Percentiles rank a stretch among this genome's conserved stretches.
These are phyloP conservation scores for Adiantum capillusveneris DNA, from an alignment of 75 land plant species.

Conservation along the genomic window DNA sequence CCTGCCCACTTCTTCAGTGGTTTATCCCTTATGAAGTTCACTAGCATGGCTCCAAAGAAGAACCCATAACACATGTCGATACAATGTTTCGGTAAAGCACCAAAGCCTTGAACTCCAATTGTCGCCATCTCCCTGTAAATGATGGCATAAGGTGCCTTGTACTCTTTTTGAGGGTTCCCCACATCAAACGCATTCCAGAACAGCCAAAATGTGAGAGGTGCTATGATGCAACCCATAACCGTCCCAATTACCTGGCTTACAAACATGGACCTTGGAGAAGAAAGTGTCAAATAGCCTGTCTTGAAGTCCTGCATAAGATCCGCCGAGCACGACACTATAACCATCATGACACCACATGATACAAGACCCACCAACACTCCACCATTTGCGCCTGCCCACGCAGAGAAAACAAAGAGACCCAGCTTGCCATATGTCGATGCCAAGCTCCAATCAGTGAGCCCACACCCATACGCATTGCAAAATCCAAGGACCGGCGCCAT, in stretches of 20 bases:
- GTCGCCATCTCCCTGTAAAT: conserved; percentile 34
- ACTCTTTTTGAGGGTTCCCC: conserved; percentile 10
- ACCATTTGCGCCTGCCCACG: conserved; percentile 31
- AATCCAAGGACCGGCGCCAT: conserved; percentile 38
- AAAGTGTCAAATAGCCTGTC: conserved; percentile 28
- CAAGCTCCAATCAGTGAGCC: conserved; percentile 36
- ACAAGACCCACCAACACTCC: conserved; percentile 35
- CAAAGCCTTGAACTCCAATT: conserved; percentile 32
- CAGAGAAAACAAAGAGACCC: conserved; percentile 28
- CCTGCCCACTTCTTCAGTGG: conserved; percentile 6
- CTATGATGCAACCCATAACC: conserved; percentile 30
- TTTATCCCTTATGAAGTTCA: conserved; percentile 19
- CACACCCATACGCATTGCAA: conserved; percentile 41
- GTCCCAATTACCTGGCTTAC: conserved; percentile 30
- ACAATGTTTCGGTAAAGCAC: conserved; percentile 28
- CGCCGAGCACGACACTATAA: conserved; percentile 28
- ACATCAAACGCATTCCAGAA: conserved; percentile 31
- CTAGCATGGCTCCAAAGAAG: conserved; percentile 19
- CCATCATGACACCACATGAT: conserved; percentile 40
- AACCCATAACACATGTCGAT: conserved; percentile 17
- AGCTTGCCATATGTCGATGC: conserved; percentile 39
- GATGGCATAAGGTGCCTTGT: conserved; percentile 37
- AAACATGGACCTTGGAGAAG: conserved; percentile 45
- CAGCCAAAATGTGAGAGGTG: conserved; percentile 35
- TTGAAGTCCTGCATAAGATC: conserved; percentile 41